Evolutionary conservation across 2,329 filamentous ascomycete genomes (phyloP).

Genomic region (Fusarium sp.): DNA sequence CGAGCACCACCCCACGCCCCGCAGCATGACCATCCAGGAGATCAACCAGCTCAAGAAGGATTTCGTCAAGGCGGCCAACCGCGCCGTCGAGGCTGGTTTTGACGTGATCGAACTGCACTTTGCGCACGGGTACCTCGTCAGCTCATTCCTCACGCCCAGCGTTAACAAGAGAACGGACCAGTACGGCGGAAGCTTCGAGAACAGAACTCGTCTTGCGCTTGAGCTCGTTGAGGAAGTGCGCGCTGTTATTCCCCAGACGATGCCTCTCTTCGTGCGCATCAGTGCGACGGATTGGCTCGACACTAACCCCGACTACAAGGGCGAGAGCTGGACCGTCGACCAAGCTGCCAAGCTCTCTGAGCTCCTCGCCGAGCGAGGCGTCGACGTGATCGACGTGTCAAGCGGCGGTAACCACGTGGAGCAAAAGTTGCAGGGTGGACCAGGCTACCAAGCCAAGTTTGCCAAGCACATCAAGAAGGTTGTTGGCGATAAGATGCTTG

Average conservation of each 20-base stretch:
- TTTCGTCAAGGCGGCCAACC: constrained; percentile 66
- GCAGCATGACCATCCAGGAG: constrained; percentile 73
- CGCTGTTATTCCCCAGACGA: constrained; percentile 70
- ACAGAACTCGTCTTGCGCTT: constrained; percentile 74
- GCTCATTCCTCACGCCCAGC: constrained; percentile 75
- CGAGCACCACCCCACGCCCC: constrained; percentile 68
- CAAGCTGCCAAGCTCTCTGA: constrained; percentile 73
- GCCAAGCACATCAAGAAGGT: constrained; percentile 77
- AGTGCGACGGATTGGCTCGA: constrained; percentile 84
- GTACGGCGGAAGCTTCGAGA: constrained; percentile 78
- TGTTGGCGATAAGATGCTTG: constrained; percentile 69
- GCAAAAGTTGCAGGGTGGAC: constrained; percentile 69
- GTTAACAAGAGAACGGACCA: constrained; percentile 76
- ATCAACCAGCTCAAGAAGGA: constrained; percentile 73
- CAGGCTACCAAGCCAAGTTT: constrained; percentile 78
- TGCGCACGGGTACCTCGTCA: constrained; percentile 83
- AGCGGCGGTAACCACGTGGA: constrained; percentile 72
- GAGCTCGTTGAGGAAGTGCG: constrained; percentile 75
- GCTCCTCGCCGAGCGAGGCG: constrained; percentile 72
- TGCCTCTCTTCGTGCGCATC: constrained; percentile 80
- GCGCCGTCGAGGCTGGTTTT: constrained; percentile 73
- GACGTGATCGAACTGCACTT: constrained; percentile 79
- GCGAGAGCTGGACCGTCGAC: constrained; percentile 74
- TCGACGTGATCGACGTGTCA: constrained; percentile 81
- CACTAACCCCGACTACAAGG: constrained; percentile 62